Evolutionary conservation across 495 filamentous ascomycete genomes (phyloP).

Genomic region (Filosporella fistucella): DNA sequence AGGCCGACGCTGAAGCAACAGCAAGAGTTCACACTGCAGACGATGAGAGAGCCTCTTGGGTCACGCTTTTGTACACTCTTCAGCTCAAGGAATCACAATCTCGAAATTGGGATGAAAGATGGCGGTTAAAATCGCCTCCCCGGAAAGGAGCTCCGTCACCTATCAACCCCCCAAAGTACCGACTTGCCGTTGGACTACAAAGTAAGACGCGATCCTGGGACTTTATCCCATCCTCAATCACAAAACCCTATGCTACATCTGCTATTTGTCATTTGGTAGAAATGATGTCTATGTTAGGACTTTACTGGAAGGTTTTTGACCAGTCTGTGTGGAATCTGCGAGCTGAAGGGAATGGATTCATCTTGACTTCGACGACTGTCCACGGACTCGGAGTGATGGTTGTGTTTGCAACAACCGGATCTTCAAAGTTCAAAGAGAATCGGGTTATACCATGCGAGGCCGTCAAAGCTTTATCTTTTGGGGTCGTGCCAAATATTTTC

Average conservation of each 20-base stretch:
- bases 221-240: constrained; percentile 39
- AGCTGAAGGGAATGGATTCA: constrained; percentile 46
- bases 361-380: constrained; percentile 36
- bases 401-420: constrained; percentile 36
- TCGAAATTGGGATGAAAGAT: constrained; percentile 30
- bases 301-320: constrained; percentile 48
- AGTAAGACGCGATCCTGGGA: constrained; percentile 45
- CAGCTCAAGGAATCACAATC: constrained; percentile 41
- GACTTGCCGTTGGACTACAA: constrained; percentile 39
- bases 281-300: constrained; percentile 43
- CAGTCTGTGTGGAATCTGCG: constrained; percentile 36
- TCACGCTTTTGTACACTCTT: constrained; percentile 35
- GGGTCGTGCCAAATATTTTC: constrained; percentile 41
- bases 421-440: constrained; percentile 35
- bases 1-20: constrained; percentile 19
- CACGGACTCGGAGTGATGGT: constrained; percentile 43
- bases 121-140: constrained; percentile 20
- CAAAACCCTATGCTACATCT: constrained; percentile 44
- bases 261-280: constrained; percentile 46
- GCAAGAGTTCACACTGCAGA: constrained; percentile 38
- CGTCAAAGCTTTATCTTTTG: constrained; percentile 43
- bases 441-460: constrained; percentile 39
- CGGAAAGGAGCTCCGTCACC: constrained; percentile 1
- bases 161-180: constrained; percentile 23
- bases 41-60: constrained; percentile 44